A percentile compares a stretch with the other conserved stretches of the same genome.
Evolutionary conservation across 768 basidiomycete genomes (phyloP).

Genomic region (Leccinum boreale): DNA sequence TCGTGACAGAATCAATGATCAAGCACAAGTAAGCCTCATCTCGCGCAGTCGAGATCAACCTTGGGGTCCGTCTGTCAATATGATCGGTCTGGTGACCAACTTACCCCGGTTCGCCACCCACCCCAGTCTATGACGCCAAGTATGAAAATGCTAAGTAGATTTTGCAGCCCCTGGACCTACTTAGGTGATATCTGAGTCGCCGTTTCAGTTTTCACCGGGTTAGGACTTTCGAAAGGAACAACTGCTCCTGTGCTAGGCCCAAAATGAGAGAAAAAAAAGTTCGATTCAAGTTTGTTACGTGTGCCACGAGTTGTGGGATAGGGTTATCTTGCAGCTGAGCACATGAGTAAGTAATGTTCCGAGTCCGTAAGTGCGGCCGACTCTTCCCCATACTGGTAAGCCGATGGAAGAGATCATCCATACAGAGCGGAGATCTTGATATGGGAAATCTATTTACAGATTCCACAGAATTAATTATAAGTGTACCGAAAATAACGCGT

Average conservation of each 20-base stretch:
- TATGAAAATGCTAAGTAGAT: background rate
- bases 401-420: too few species aligned
- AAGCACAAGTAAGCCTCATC: background rate
- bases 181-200: background rate
- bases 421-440: background rate
- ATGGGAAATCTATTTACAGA: background rate
- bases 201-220: background rate
- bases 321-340: background rate
- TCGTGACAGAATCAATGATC: background rate
- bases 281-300: background rate
- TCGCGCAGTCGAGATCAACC: background rate
- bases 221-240: background rate
- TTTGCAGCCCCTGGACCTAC: background rate
- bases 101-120: too few species aligned
- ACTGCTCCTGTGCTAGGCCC: background rate
- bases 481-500: background rate
- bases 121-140: background rate
- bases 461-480: too few species aligned
- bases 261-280: background rate
- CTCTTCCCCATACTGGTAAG: too few species aligned
- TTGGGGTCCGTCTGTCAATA: background rate
- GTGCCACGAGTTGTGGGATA: background rate
- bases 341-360: background rate
- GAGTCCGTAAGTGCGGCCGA: background rate
- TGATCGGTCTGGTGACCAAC: background rate